These are phyloP conservation scores for Xylaria cubensis DNA, from an alignment of 495 filamentous ascomycete genomes.

Conservation along the genomic window DNA sequence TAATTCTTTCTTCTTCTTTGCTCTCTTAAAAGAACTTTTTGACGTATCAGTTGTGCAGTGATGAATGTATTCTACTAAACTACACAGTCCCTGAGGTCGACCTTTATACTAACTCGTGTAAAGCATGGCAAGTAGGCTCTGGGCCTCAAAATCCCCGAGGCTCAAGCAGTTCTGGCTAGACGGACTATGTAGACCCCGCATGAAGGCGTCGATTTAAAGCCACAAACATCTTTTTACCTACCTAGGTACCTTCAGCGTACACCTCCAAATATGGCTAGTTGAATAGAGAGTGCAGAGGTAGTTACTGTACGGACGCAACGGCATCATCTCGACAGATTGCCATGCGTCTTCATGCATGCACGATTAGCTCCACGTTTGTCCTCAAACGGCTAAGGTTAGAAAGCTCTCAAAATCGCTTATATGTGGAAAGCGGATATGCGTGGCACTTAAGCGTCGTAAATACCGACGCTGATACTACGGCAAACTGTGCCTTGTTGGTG, in stretches of 20 bases:
- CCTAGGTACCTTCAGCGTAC: no score
- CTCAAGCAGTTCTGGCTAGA: constrained; percentile 3
- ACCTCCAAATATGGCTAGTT: no score
- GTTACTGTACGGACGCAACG: background rate
- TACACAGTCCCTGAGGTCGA: background rate
- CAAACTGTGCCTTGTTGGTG: background rate
- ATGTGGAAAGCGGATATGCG: background rate
- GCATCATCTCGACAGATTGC: background rate
- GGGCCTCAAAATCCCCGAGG: constrained; percentile 6
- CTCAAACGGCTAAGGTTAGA: background rate
- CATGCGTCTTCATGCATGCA: constrained; percentile 10
- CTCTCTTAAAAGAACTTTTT: background rate
- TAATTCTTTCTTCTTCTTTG: no score
- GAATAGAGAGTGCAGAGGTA: no score
- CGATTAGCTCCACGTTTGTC: background rate
- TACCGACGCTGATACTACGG: background rate
- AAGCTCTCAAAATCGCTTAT: background rate
- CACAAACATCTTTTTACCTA: no score
- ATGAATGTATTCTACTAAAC: background rate
- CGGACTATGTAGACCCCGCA: background rate
- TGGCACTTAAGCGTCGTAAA: background rate
- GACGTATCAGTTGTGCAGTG: background rate
- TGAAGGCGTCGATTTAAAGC: background rate
- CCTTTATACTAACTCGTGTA: background rate
- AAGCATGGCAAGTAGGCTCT: background rate